Conservation (phyloP, 2,329 filamentous ascomycete genomes). For the Pyrenophora tritici-repentis region DNA sequence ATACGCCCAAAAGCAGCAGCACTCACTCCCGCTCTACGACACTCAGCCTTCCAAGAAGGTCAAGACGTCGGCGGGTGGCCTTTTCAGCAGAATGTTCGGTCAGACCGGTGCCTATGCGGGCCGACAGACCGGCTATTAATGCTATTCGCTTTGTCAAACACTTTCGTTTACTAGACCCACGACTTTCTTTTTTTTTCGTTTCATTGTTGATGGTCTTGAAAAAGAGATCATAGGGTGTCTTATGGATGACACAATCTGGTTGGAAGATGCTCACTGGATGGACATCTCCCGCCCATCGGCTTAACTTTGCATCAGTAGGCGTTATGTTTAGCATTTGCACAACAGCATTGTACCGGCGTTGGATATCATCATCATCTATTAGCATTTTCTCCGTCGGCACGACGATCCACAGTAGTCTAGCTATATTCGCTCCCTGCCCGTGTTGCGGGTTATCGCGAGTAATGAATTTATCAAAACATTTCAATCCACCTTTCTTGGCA, state of each 20-base stretch:
- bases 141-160: slow-evolving; percentile 26
- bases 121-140: slow-evolving; percentile 40
- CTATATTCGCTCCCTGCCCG: slow-evolving; percentile 7
- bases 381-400: slow-evolving; percentile 2
- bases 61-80: slow-evolving; percentile 43
- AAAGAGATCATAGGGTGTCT: not conserved
- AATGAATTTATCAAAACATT: slow-evolving; percentile 13
- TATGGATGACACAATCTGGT: slow-evolving; percentile 10
- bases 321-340: slow-evolving; percentile 15
- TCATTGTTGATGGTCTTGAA: slow-evolving; percentile 1
- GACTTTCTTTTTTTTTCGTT: slow-evolving; percentile 17
- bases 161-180: slow-evolving; percentile 30
- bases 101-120: slow-evolving; percentile 32
- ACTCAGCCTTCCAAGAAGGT: slow-evolving; percentile 49
- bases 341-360: slow-evolving; percentile 14
- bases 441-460: slow-evolving; percentile 12
- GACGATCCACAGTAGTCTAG: slow-evolving; percentile 2
- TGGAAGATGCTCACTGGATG: slow-evolving; percentile 17
- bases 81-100: slow-evolving; percentile 48
- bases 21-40: slow-evolving; percentile 46
- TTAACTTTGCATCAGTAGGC: slow-evolving; percentile 11
- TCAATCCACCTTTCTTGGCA: slow-evolving; percentile 7
- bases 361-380: slow-evolving; percentile 9
- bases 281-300: slow-evolving; percentile 12
- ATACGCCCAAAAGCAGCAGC: slow-evolving; percentile 36